Evolutionary conservation across 2,329 filamentous ascomycete genomes (phyloP).

Genomic region (Sphaerostilbella broomeana): DNA sequence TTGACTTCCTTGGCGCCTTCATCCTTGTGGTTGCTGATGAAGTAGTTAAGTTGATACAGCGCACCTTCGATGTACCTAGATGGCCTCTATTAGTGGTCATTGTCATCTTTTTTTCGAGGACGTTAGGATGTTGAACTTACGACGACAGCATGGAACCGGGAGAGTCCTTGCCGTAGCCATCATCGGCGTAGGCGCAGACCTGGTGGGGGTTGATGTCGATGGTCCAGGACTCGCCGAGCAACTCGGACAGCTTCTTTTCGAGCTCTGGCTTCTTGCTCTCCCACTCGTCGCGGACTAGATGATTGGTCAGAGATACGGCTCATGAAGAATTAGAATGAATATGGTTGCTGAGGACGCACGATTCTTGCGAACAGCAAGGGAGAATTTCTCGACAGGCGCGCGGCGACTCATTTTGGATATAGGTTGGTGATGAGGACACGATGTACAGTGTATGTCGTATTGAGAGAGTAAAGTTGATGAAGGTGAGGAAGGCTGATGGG

Average conservation of each 20-base stretch:
- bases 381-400: constrained; percentile 43
- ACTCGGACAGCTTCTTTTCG: constrained; percentile 37
- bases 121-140: constrained; percentile 27
- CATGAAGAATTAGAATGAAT: too few species aligned
- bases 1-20: constrained; percentile 42
- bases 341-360: too few species aligned
- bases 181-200: constrained; percentile 41
- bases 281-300: constrained; percentile 46
- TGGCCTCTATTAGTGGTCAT: neutral
- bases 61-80: constrained; percentile 40
- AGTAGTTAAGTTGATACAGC: constrained; percentile 34
- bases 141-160: constrained; percentile 38
- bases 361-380: constrained; percentile 47
- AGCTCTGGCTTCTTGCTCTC: constrained; percentile 39
- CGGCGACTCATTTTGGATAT: constrained; percentile 25
- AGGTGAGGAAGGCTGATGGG: neutral
- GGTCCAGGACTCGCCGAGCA: constrained; percentile 44
- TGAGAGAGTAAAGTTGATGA: neutral
- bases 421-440: too few species aligned
- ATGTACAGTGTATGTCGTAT: too few species aligned
- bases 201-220: constrained; percentile 41
- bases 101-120: too few species aligned
- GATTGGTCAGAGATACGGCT: too few species aligned
- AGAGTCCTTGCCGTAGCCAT: constrained; percentile 35
- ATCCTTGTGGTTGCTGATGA: constrained; percentile 30